Conservation (phyloP, 1,284 basidiomycete genomes). For the Lignosus rhinocerotis region DNA sequence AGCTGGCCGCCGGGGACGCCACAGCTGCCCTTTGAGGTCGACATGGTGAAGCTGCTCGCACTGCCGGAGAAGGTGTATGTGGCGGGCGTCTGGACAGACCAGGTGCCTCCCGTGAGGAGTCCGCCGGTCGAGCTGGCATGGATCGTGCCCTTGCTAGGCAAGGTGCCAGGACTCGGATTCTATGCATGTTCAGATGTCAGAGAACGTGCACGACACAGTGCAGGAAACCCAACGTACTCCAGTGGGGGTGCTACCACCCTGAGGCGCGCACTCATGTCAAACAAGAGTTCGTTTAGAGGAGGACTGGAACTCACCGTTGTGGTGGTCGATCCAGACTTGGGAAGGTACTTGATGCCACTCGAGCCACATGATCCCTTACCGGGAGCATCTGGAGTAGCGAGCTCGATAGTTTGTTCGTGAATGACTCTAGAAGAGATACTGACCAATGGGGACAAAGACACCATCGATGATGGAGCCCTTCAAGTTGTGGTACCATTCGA, state of each 20-base stretch:
- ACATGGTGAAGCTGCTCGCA: conserved; percentile 38
- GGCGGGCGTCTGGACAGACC: conserved; percentile 41
- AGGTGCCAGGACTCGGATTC: conserved; percentile 25
- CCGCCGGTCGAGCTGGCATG: conserved; percentile 34
- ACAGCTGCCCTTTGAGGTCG: conserved; percentile 41
- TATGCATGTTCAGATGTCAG: background rate
- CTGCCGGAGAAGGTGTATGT: conserved; percentile 36
- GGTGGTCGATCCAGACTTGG: conserved; percentile 45
- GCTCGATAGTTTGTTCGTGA: background rate
- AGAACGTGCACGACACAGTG: background rate
- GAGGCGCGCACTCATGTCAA: background rate
- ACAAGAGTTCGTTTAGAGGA: background rate
- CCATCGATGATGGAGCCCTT: conserved; percentile 70
- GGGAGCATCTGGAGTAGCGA: conserved; percentile 48
- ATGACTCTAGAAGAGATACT: conserved; percentile 15
- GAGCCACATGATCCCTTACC: conserved; percentile 51
- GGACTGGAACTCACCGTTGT: conserved; percentile 12
- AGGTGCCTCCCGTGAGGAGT: conserved; percentile 38
- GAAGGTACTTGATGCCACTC: conserved; percentile 64
- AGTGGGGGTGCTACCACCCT: conserved; percentile 20
- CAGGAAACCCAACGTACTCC: conserved; percentile 1
- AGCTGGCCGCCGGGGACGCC: conserved; percentile 35
- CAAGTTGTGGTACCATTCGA: conserved; percentile 70
- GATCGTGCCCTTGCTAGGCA: conserved; percentile 49
- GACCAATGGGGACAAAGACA: conserved; percentile 59